Evolutionary conservation across 345 rosid genomes (phyloP), one percentile per base, ranked within the genome.

Genomic region (Alliaria petiolata): DNA sequence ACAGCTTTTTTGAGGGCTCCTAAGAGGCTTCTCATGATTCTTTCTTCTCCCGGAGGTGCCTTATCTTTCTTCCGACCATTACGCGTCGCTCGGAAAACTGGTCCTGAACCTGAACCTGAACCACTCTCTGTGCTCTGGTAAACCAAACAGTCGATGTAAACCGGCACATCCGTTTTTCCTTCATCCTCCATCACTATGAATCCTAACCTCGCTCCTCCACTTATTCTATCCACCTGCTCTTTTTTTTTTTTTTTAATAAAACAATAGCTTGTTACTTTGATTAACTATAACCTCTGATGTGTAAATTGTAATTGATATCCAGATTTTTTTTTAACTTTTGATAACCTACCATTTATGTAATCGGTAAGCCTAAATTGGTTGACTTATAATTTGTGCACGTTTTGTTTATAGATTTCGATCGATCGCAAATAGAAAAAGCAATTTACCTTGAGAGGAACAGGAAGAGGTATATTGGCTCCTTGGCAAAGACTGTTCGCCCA

Each of bases 401-500:
- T 43, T 20, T 33, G 19, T 10, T 62, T 3, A 53, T 51, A 36
- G 15, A 11, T 16, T 28, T 9, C 2, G 34, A 69, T 4, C 4
- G 12, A 33, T 26, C 20, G 4, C 25, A 42, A 47, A 43, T 4
- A 5, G 42, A 53, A 16, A 19, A 0, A 0, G n/a, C n/a, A n/a
- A 17, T 22, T 33, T n/a, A 92, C 98, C 92, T 89, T 88, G 55
- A 89, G 79, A 49, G 96, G 98, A 67, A 83, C 66, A 4, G 98
- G 92, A 47, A 92, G 88, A 22, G 95, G 98, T 36, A 92, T 70
- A 78, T 88, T 89, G 33, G 97, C 93, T 72, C 98, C 97, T 81
- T 93, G 98, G 70, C 89, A 84, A 22, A 93, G 89, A 81, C 97
- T 90, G 74, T 93, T 90, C 1, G 86, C 97, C 98, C 98, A 93